Evolutionary conservation across 2,329 filamentous ascomycete genomes (phyloP).

Genomic region (Aspergillus proliferans): DNA sequence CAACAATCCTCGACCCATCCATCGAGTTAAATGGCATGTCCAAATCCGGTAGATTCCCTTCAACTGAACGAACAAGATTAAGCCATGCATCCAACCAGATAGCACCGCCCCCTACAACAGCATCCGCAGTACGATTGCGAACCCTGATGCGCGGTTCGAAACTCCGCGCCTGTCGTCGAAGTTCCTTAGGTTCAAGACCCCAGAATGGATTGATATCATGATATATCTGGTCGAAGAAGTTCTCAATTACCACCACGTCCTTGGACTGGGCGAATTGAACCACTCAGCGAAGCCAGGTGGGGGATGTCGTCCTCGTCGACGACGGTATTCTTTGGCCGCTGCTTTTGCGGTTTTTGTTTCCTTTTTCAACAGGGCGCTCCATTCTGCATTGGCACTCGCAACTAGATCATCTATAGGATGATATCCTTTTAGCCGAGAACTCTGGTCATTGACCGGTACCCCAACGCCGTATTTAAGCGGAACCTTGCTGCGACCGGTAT

Average conservation of each 20-base stretch:
- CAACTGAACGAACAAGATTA: slow-evolving; percentile 33
- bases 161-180: slow-evolving; percentile 21
- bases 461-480: no score
- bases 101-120: slow-evolving; percentile 14
- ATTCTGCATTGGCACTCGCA: slow-evolving; percentile 9
- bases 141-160: slow-evolving; percentile 34
- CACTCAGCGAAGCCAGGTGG: slow-evolving; percentile 41
- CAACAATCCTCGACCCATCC: slow-evolving; percentile 45
- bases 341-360: slow-evolving; percentile 30
- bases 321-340: slow-evolving; percentile 39
- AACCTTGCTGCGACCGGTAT: no score
- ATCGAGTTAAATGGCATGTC: slow-evolving; percentile 45
- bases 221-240: slow-evolving; percentile 46
- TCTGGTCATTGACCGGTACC: no score
- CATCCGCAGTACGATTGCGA: slow-evolving; percentile 34
- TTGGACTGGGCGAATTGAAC: slow-evolving; percentile 40
- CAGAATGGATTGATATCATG: slow-evolving; percentile 46
- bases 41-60: slow-evolving; percentile 39
- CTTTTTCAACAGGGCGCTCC: slow-evolving; percentile 12
- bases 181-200: slow-evolving; percentile 37
- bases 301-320: slow-evolving; percentile 33
- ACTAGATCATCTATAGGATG: slow-evolving; percentile 15
- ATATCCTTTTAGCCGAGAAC: no score
- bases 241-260: slow-evolving; percentile 42
- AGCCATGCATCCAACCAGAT: slow-evolving; percentile 39